These are phyloP conservation scores for Phylloporus scabripes DNA, from an alignment of 768 basidiomycete species.

Conservation along the genomic window DNA sequence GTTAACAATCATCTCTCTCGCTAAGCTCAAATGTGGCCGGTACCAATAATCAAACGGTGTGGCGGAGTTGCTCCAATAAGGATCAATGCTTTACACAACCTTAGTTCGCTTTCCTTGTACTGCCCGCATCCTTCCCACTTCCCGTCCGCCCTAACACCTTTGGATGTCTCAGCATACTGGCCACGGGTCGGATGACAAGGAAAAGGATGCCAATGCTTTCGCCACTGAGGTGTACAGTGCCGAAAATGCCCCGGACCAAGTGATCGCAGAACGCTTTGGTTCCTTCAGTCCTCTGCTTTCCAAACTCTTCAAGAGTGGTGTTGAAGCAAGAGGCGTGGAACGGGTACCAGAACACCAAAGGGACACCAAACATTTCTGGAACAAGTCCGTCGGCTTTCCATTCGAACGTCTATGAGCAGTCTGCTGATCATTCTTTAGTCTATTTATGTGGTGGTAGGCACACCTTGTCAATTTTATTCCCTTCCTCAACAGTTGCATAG, in stretches of 20 bases:
- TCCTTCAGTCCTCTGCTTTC: slow-evolving; percentile 28
- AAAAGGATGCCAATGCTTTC: slow-evolving; percentile 8
- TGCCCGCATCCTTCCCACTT: too few relatives aligned
- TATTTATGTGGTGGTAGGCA: slow-evolving; percentile 43
- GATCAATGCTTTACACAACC: too few relatives aligned
- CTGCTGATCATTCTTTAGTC: slow-evolving; percentile 21
- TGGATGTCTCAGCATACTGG: slow-evolving; percentile 6
- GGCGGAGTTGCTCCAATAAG: too few relatives aligned
- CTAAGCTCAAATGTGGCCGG: too few relatives aligned
- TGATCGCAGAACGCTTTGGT: slow-evolving; percentile 29
- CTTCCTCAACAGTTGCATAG: slow-evolving; percentile 19
- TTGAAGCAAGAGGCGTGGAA: slow-evolving; percentile 52
- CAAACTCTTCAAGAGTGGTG: slow-evolving; percentile 42
- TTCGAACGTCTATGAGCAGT: not conserved
- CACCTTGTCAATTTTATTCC: not conserved
- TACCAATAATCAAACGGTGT: too few relatives aligned
- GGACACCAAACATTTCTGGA: slow-evolving; percentile 40
- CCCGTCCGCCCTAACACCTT: not conserved
- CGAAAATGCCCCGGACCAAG: slow-evolving; percentile 27
- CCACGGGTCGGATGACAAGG: slow-evolving; percentile 12
- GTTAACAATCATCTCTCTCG: too few relatives aligned
- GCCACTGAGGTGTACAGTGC: not conserved
- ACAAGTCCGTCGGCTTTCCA: slow-evolving; percentile 31
- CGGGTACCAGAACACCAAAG: slow-evolving; percentile 48
- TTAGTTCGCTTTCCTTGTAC: too few relatives aligned